Evolutionary conservation across 2,329 filamentous ascomycete species (phyloP), one percentile per base, ranked within the genome.

Genomic region (Xylariaceae sp.): DNA sequence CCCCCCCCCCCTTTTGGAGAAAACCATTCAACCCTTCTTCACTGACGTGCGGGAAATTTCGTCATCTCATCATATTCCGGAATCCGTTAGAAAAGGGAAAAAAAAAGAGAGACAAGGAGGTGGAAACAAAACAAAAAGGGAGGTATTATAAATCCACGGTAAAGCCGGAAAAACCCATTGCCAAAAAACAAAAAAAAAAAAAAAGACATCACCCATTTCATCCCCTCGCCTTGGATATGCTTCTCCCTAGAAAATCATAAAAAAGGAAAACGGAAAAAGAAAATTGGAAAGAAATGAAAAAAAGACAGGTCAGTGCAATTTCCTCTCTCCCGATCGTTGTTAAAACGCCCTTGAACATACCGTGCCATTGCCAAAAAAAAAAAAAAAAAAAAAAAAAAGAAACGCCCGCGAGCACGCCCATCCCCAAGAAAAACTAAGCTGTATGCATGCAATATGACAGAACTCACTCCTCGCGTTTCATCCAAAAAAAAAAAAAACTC

Each of bases 61-160:
- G 34, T 56, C 53, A 50, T 54, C 43, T 54, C 52, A 51, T 56
- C 41, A 26, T 54, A 7, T 11, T 47, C 51, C 53, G 37, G 46
- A 42, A 50, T 30, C 44, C 53, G 51, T 59, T 5, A 19, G 52
- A 35, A 45, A 49, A 50, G 54, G 50, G 29, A 45, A 45, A 52
- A 55, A 45, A 50, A 58, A 41, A 12, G 11, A 47, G 53, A 50
- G 41, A 44, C 42, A 2, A 39, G 41, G 37, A 7, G 19, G 49
- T 46, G 30, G 41, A 44, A 44, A 39, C 50, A 56, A 53, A 49
- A 55, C 37, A 52, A 56, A 47, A 31, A 3, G 29, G 7, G 26
- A 27, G 41, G 26, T 43, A 43, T 43, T 43, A 56, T 19, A 41
- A 51, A 29, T 19, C 50, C 12, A 19, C 8, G 52, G 12, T 19